Conservation (phyloP, 1,284 basidiomycete species). For the Peniophora sp. region DNA sequence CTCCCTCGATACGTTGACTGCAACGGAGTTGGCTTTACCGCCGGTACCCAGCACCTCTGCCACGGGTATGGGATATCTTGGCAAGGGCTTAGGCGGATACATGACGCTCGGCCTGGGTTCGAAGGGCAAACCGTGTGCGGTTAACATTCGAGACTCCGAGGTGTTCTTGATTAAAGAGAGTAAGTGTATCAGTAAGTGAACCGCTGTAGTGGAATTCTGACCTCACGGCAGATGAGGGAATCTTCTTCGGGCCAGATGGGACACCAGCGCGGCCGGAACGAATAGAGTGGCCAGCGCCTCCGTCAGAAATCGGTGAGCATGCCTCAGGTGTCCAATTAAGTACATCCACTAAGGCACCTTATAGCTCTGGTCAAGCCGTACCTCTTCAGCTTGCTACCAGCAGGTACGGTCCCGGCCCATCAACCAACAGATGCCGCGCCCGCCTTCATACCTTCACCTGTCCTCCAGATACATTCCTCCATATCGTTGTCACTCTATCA, state of each 20-base stretch:
- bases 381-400: constrained; percentile 72
- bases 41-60: constrained; percentile 31
- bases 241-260: constrained; percentile 67
- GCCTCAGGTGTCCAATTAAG: too few relatives aligned
- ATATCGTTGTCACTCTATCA: constrained; percentile 64
- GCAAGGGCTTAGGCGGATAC: constrained; percentile 75
- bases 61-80: constrained; percentile 60
- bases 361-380: constrained; percentile 80
- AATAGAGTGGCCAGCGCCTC: constrained; percentile 74
- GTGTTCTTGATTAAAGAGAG: constrained; percentile 77
- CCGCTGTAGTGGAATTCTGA: constrained; percentile 1
- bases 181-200: constrained; percentile 30
- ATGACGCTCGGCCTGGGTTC: constrained; percentile 78
- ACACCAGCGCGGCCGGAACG: constrained; percentile 50
- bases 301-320: constrained; percentile 69
- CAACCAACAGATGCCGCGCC: constrained; percentile 7
- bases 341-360: background rate
- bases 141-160: constrained; percentile 59
- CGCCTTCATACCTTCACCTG: constrained; percentile 41
- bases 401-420: constrained; percentile 44
- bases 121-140: constrained; percentile 61
- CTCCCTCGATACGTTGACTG: constrained; percentile 50
- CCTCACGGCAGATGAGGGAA: constrained; percentile 57
- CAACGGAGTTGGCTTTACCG: constrained; percentile 50
- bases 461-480: constrained; percentile 75